Evolutionary conservation across 257 asterid genomes (phyloP).

Genomic region (Parsonsia alboflavescens): DNA sequence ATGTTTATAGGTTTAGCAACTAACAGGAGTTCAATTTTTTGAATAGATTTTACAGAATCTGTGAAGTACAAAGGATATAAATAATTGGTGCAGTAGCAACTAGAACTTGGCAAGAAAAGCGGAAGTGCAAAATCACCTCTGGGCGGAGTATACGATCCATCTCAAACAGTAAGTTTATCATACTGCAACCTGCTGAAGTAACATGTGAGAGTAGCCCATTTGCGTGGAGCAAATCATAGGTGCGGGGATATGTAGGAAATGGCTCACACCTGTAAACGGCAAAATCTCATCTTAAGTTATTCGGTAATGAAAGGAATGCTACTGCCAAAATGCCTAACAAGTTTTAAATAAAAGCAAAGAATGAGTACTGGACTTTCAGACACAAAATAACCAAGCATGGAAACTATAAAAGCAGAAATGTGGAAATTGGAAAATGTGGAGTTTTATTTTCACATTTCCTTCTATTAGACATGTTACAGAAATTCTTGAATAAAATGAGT

Average conservation of each 20-base stretch:
- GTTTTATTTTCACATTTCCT: not conserved
- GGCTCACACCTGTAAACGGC: conserved; percentile 74
- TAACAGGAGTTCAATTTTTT: not conserved
- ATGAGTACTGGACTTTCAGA: not conserved
- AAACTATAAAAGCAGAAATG: not conserved
- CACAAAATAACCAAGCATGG: not conserved
- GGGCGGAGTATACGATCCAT: conserved; percentile 96
- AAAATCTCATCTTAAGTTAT: not conserved
- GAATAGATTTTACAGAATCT: too few species aligned
- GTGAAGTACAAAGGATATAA: too few species aligned
- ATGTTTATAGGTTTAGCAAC: not conserved
- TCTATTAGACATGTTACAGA: not conserved
- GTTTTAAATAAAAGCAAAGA: not conserved
- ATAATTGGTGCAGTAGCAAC: not conserved
- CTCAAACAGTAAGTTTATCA: conserved; percentile 56
- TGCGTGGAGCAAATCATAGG: conserved; percentile 88
- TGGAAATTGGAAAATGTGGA: not conserved
- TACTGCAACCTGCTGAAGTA: conserved; percentile 50
- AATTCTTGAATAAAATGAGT: not conserved
- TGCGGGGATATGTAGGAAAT: conserved; percentile 92
- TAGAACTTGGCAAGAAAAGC: not conserved
- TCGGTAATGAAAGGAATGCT: not conserved
- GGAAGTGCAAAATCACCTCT: conserved; percentile 53
- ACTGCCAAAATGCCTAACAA: not conserved
- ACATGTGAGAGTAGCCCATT: conserved; percentile 64